phyloP scores from a whole-genome alignment of 2,329 filamentous ascomycete species.

The Colletotrichum gloeosporioides region DNA sequence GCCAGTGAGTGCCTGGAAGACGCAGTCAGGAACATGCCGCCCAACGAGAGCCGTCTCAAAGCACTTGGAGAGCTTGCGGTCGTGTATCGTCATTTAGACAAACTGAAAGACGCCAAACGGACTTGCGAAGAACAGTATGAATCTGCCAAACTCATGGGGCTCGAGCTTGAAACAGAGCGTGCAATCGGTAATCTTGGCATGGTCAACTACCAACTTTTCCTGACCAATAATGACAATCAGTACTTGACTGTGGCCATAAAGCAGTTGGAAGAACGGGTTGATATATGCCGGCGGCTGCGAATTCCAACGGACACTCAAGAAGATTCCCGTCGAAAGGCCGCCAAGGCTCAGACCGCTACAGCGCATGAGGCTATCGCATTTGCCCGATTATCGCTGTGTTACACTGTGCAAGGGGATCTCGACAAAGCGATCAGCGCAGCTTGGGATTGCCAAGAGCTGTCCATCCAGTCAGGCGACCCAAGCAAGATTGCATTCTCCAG shows the following conservation, averaged over 20 bases:
- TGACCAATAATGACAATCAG: conserved; percentile 13
- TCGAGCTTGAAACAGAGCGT: conserved; percentile 29
- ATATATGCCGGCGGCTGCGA: not conserved
- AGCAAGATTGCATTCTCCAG: conserved; percentile 33
- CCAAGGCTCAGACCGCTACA: not conserved
- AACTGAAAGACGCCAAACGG: conserved; percentile 30
- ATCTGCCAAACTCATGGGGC: conserved; percentile 27
- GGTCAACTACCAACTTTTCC: conserved; percentile 39
- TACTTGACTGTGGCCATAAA: conserved; percentile 32
- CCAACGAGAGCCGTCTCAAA: not conserved
- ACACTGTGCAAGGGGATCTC: conserved; percentile 26
- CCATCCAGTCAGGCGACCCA: conserved; percentile 25
- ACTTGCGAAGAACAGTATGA: conserved; percentile 33
- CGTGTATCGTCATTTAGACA: conserved; percentile 34
- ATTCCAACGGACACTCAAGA: not conserved
- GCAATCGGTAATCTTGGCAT: conserved; percentile 41
- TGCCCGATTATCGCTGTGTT: conserved; percentile 37
- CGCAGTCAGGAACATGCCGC: not conserved
- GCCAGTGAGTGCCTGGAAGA: not conserved
- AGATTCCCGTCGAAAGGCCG: not conserved
- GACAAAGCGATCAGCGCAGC: conserved; percentile 27
- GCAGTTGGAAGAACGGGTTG: conserved; percentile 5
- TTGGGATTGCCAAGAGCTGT: conserved; percentile 17
- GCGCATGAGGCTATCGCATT: conserved; percentile 34
- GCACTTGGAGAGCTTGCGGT: conserved; percentile 35